Evolutionary conservation across 371 early-diverging fungal species (phyloP).

Genomic region (Saksenaea vasiformis): DNA sequence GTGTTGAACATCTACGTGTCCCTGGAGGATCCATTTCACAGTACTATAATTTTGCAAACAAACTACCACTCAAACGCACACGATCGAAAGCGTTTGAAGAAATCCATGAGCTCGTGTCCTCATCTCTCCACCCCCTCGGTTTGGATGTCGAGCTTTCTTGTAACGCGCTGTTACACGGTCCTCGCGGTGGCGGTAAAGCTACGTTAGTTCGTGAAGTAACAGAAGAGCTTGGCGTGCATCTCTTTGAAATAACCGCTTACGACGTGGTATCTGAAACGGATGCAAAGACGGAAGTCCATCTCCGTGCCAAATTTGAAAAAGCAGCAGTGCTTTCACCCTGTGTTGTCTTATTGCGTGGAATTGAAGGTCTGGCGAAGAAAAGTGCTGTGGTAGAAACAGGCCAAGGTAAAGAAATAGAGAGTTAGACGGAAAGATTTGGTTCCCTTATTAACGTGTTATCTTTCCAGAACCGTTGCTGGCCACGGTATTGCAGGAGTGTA

Average conservation of each 20-base stretch:
- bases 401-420: constrained; percentile 49
- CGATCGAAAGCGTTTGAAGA: constrained; percentile 31
- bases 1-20: constrained; percentile 64
- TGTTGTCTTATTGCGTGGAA: constrained; percentile 71
- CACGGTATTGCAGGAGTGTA: constrained; percentile 67
- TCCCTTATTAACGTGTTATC: not conserved
- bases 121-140: constrained; percentile 77
- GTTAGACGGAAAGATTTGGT: not conserved
- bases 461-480: constrained; percentile 69
- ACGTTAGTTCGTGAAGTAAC: constrained; percentile 65
- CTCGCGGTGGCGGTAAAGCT: constrained; percentile 86
- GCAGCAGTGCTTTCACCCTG: constrained; percentile 82
- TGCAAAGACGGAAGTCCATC: constrained; percentile 72
- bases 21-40: constrained; percentile 49
- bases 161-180: constrained; percentile 77
- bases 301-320: constrained; percentile 77
- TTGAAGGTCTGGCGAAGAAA: constrained; percentile 80
- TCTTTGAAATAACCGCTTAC: constrained; percentile 72
- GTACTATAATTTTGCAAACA: constrained; percentile 34
- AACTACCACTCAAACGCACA: constrained; percentile 36
- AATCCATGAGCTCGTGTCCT: constrained; percentile 59
- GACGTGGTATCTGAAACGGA: constrained; percentile 82
- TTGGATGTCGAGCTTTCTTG: constrained; percentile 69
- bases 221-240: constrained; percentile 75
- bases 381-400: constrained; percentile 68